phyloP scores from a whole-genome alignment of 2,329 filamentous ascomycete species.

The Elsinoe perseae region DNA sequence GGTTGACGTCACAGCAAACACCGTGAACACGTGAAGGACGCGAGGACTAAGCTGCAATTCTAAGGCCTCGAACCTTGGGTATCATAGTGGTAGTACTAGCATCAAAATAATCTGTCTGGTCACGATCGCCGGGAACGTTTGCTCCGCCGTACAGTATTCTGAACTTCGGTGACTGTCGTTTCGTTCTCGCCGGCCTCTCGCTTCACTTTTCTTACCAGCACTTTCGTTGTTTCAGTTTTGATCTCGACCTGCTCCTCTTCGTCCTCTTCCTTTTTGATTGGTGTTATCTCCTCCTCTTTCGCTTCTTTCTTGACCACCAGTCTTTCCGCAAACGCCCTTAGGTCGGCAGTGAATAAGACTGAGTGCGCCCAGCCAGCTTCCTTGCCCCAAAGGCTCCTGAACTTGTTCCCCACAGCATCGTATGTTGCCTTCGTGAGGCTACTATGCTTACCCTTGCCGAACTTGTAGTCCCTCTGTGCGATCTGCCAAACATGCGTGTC shows the following conservation, averaged over 20 bases:
- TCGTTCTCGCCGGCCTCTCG: constrained; percentile 35
- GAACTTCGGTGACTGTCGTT: constrained; percentile 32
- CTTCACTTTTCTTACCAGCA: constrained; percentile 35
- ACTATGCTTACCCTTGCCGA: constrained; percentile 73
- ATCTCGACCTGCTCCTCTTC: constrained; percentile 20
- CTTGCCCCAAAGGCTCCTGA: constrained; percentile 79
- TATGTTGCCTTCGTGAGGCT: constrained; percentile 85
- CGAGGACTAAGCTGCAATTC: not conserved
- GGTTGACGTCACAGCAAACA: constrained; percentile 7
- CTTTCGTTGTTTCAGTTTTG: constrained; percentile 29
- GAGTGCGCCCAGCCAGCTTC: constrained; percentile 98
- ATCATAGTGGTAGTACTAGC: not conserved
- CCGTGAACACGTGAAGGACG: not conserved
- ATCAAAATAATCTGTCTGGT: not conserved
- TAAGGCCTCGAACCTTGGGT: not conserved
- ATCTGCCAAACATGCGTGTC: constrained; percentile 99
- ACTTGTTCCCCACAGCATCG: constrained; percentile 82
- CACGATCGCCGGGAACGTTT: constrained; percentile 29
- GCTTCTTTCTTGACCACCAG: constrained; percentile 44
- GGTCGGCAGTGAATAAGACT: constrained; percentile 88
- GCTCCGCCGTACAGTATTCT: constrained; percentile 29
- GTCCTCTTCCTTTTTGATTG: constrained; percentile 17
- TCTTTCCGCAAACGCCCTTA: constrained; percentile 72
- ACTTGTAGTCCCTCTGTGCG: constrained; percentile 89
- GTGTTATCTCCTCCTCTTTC: constrained; percentile 37